Conservation (phyloP, 2,329 filamentous ascomycete genomes). For the Paraphaeosphaeria sporulosa region DNA sequence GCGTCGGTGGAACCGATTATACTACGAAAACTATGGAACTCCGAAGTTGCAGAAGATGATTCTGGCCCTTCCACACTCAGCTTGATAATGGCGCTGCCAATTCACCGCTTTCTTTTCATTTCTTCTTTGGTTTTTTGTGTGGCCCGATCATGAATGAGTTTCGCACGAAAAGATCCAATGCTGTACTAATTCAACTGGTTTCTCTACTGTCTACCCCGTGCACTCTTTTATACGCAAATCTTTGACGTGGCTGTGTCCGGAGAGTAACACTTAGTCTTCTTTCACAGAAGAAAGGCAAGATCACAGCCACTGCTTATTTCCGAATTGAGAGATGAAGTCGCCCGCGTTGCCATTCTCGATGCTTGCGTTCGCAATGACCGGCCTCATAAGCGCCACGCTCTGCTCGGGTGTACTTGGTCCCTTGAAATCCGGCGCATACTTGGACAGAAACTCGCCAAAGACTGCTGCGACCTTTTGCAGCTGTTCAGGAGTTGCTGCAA, state of each 20-base stretch:
- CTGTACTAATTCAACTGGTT: too few species aligned
- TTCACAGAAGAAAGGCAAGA: background rate
- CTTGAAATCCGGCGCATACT: slow-evolving; percentile 26
- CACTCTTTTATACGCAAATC: too few species aligned
- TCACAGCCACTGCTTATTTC: slow-evolving; percentile 25
- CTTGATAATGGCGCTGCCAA: too few species aligned
- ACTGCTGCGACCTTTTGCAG: slow-evolving; percentile 35
- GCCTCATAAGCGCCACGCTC: slow-evolving; percentile 19
- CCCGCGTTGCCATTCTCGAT: slow-evolving; percentile 25
- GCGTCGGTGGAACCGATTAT: too few species aligned
- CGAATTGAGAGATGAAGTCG: slow-evolving; percentile 25
- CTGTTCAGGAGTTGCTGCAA: slow-evolving; percentile 26
- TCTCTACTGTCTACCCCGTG: too few species aligned
- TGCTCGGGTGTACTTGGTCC: slow-evolving; percentile 21
- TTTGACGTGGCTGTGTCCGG: background rate
- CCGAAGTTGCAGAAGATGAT: too few species aligned
- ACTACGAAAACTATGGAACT: too few species aligned
- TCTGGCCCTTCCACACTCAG: too few species aligned
- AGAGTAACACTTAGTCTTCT: background rate
- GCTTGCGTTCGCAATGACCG: slow-evolving; percentile 19
- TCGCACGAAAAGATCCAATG: too few species aligned
- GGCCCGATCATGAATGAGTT: too few species aligned
- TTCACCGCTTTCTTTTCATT: too few species aligned
- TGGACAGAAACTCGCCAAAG: slow-evolving; percentile 25
- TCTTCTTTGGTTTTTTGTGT: too few species aligned